A percentile compares a stretch with the other conserved stretches of the same genome.
phyloP scores from a whole-genome alignment of 768 basidiomycete species.

The Mycena galericulata region DNA sequence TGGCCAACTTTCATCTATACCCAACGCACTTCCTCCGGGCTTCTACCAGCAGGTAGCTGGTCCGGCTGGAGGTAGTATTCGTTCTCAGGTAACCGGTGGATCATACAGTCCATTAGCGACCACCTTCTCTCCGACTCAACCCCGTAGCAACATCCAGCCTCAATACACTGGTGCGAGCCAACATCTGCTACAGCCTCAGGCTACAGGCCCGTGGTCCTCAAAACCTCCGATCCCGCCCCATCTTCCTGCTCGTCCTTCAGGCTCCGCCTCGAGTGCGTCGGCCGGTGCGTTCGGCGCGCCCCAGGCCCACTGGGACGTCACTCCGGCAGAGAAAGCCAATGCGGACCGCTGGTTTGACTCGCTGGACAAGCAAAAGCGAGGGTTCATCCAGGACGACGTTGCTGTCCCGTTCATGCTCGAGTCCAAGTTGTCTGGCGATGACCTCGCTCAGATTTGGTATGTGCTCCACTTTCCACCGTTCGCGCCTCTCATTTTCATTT shows the following conservation, averaged over 20 bases:
- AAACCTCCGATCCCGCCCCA: conserved; percentile 39
- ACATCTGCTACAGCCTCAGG: conserved; percentile 55
- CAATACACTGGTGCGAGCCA: conserved; percentile 75
- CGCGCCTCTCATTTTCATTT: conserved; percentile 28
- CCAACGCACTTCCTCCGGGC: conserved; percentile 80
- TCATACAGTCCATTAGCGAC: conserved; percentile 68
- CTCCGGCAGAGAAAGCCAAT: conserved; percentile 78
- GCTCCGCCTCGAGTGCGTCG: conserved; percentile 37
- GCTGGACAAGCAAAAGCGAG: conserved; percentile 80
- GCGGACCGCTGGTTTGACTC: conserved; percentile 84
- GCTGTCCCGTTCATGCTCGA: conserved; percentile 97
- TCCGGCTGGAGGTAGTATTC: conserved; percentile 48
- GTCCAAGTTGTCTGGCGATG: conserved; percentile 84
- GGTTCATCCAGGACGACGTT: conserved; percentile 91
- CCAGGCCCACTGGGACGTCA: conserved; percentile 81
- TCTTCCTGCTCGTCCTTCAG: conserved; percentile 55
- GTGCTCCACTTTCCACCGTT: conserved; percentile 36
- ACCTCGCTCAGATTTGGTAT: conserved; percentile 93
- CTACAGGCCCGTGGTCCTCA: conserved; percentile 56
- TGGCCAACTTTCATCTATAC: conserved; percentile 76
- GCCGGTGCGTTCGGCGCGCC: conserved; percentile 41
- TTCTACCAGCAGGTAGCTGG: conserved; percentile 87
- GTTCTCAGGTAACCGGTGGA: conserved; percentile 71
- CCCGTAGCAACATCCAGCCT: conserved; percentile 57
- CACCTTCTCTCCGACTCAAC: conserved; percentile 52